Base-by-base conservation (phyloP, 2,329 filamentous ascomycete genomes). In the Fusarium praegraminearum region DNA sequence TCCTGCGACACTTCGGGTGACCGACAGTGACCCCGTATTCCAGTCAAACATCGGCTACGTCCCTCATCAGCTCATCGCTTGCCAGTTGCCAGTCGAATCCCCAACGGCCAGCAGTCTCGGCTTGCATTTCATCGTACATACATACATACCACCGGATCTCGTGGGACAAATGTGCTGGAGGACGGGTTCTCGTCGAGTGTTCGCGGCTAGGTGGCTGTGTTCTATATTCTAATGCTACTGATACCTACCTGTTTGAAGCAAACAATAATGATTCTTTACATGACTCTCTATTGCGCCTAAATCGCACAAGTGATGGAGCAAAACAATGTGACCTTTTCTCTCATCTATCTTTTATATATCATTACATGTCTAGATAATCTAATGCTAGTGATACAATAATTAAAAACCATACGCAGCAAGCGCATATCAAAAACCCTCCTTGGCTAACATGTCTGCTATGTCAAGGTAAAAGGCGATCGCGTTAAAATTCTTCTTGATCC, bases 371-470 rank as follows among this genome's bases (percentile, higher is more conserved):
- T 45, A 38, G 13, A 16, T 43, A 45, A 28, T 63, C 45, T 51
- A 52, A 47, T 41, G 15, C 32, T 38, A 20, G 35, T 22, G n/a
- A n/a, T 61, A 61, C 36, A 57, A 22, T 38, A 51, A 22, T 36
- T 24, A 22, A 46, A 41, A 26, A 33, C 8, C 10, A 26, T 40
- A 8, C 7, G 20, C n/a, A 53, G 20, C n/a, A 57, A 28, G n/a
- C 30, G 33, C 26, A 15, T 22, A 50, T 78, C 64, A 83, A 20
- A 82, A 65, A 3, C 87, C 89, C 75, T 93, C 90, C 72, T 89
- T 90, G 3, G 91, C 89, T 51, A 93, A 80, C 90, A 92, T 93
- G 73, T 92, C 87, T 13, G 85, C 85, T 73, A 91, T 87, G 62
- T 85, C 87, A 3, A 91, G 82, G 71, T 91, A 91, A 72, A 91